Evolutionary conservation across 2,329 filamentous ascomycete genomes (phyloP).

Genomic region (Reticulascus tulasneorum): DNA sequence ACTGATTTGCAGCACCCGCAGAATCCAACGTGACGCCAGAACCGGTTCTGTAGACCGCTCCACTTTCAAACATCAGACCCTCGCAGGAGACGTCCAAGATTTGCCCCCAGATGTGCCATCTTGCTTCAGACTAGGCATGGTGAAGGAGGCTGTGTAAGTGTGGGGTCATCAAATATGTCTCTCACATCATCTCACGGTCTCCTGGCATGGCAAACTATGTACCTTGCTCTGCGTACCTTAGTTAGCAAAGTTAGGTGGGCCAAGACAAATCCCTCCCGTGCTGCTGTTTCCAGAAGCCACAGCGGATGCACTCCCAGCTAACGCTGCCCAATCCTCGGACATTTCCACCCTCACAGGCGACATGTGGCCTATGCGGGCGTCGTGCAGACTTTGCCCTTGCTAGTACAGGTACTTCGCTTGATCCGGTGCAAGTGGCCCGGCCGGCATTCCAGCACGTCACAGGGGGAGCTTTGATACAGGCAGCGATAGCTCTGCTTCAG

Average conservation of each 20-base stretch:
- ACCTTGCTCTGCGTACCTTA: conserved; percentile 6
- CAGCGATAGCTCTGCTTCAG: too few species aligned
- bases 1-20: conserved; percentile 4
- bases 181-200: too few species aligned
- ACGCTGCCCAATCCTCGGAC: too few species aligned
- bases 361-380: too few species aligned
- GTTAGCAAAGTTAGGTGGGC: conserved; percentile 6
- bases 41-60: conserved; percentile 6
- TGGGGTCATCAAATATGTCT: conserved; percentile 15
- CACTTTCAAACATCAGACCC: conserved; percentile 3
- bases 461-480: too few species aligned
- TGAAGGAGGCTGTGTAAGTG: conserved; percentile 15
- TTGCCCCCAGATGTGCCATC: conserved; percentile 13
- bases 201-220: too few species aligned
- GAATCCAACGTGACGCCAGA: conserved; percentile 9
- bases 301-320: conserved; percentile 6
- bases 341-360: background rate
- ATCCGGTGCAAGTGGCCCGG: too few species aligned
- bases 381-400: too few species aligned
- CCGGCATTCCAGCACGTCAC: too few species aligned
- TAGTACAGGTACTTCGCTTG: too few species aligned
- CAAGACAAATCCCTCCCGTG: conserved; percentile 9
- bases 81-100: conserved; percentile 15
- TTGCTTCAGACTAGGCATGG: conserved; percentile 14
- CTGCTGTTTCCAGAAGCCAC: conserved; percentile 11